Base-by-base conservation (phyloP, 2,329 filamentous ascomycete genomes). In the Graphium sp. region DNA sequence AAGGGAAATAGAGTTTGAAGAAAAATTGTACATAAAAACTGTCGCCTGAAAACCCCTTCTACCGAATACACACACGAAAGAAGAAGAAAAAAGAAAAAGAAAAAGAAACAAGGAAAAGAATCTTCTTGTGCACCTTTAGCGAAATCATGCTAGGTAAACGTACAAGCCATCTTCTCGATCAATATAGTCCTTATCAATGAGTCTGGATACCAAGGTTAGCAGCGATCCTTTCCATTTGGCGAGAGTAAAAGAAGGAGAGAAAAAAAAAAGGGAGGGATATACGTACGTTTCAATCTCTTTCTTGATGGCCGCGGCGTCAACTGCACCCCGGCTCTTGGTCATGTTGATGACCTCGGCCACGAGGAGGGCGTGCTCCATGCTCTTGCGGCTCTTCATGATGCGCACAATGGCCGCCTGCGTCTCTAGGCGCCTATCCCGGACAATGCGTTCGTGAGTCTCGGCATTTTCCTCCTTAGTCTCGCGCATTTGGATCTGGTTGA, bases 401-500 rank as follows among this genome's bases (percentile, higher is more conserved):
- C 89, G 63, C 35, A 98, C 89, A 45, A 98, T 91, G 1, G 89
- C 87, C 1, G 89, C 89, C 51, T 98, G 89, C 0, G 85, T 94
- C 56, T 98, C 91, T 43, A 91, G 93, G 45, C 93, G 83, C 28
- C 89, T 63, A 46, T 98, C 89, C 29, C 80, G 78, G 1, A 75
- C 76, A 5, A 98, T 82, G 24, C 83, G 71, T 50, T 93, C 78
- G 51, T 95, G 84, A 2, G 85, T 95, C 41, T 79, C 82, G 52
- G 84, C 80, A 55, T 94, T 94, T 54, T 98, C 89, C 45, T 87
- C 79, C 42, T 79, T 80, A 1, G 89, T 95, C 55, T 98, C 89
- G 54, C 89, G 91, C 28, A 94, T 67, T 53, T 98, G 89, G 41
- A 98, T 89, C 53, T 94, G 87, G 55, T 95, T 98, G 60, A 98